Base-by-base conservation (phyloP, 1,284 basidiomycete species). In the Irpex lacteus region DNA sequence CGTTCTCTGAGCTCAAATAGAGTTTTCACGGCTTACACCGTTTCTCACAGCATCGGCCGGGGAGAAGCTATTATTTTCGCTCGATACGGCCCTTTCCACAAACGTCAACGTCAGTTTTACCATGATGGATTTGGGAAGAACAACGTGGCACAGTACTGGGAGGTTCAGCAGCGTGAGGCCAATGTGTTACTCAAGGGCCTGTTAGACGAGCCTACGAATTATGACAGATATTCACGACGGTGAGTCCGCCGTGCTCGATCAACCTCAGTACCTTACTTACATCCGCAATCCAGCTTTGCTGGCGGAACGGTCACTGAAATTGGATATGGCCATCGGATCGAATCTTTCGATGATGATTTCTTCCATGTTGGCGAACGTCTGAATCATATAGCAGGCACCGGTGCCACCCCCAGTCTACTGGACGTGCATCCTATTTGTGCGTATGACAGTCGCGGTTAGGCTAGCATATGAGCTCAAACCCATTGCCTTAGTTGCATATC, bases 251-350 rank as follows among this genome's bases (percentile, higher is more conserved):
- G 56, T 32, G 26, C 56, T 34, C 19, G 34, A 37, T 37, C 37
- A 26, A 26, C 21, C 21, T 26, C 21, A 26, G 21, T 26, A 26
- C 21, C 21, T 26, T 26, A 26, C 21, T 26, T 26, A 26, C 21
- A 26, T 26, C 21, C 21, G 15, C 8, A 9, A 13, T 56, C 15
- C 59, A 71, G 70, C 49, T 72, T 61, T 32, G 60, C 67, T 21
- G 63, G 62, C 1, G 68, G 65, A 4, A 59, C 68, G 47, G 62
- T 72, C 40, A 71, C 71, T 67, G 69, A 72, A 63, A 71, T 72
- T 40, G 64, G 70, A 11, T 72, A 72, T 60, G 71, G 71, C 4
- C 70, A 70, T 62, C 60, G 68, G 59, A 67, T 71, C 50, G 61
- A 63, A 60, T 62, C 63, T n/a, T 70, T 70, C 49, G 64, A 67